Conservation (phyloP, 768 basidiomycete genomes). For the Kondoa subrosea region DNA sequence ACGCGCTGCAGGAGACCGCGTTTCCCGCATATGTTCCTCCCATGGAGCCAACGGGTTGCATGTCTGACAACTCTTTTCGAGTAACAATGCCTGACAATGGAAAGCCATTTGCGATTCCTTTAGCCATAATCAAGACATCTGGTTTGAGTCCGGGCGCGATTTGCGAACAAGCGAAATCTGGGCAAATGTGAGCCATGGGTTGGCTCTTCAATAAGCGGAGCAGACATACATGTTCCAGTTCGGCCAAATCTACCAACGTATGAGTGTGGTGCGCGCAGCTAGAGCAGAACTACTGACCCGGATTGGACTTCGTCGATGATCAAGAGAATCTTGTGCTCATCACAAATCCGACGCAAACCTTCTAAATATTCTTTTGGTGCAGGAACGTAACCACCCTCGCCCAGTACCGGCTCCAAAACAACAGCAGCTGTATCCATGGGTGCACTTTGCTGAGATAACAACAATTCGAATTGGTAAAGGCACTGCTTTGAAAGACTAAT, state of each 20-base stretch:
- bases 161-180: slow-evolving; percentile 41
- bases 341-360: slow-evolving; percentile 68
- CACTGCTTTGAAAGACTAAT: slow-evolving; percentile 43
- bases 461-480: slow-evolving; percentile 50
- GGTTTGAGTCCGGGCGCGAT: slow-evolving; percentile 58
- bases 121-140: slow-evolving; percentile 77
- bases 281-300: too few relatives aligned
- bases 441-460: slow-evolving; percentile 61
- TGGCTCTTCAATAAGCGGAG: neutral
- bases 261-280: too few relatives aligned
- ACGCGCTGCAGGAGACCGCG: neutral
- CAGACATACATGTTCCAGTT: slow-evolving; percentile 53
- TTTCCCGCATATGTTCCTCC: slow-evolving; percentile 32
- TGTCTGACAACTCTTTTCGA: slow-evolving; percentile 61
- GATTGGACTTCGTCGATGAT: slow-evolving; percentile 53
- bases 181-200: slow-evolving; percentile 1
- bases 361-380: slow-evolving; percentile 63
- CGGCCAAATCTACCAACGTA: slow-evolving; percentile 80
- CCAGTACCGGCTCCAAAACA: slow-evolving; percentile 78
- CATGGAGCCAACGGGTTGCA: slow-evolving; percentile 61
- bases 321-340: slow-evolving; percentile 65
- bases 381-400: slow-evolving; percentile 62
- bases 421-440: slow-evolving; percentile 84
- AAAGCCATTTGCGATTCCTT: slow-evolving; percentile 55
- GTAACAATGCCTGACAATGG: slow-evolving; percentile 75